Evolutionary conservation across 2,329 filamentous ascomycete species (phyloP).

Genomic region (Tricladium varicosporioides): DNA sequence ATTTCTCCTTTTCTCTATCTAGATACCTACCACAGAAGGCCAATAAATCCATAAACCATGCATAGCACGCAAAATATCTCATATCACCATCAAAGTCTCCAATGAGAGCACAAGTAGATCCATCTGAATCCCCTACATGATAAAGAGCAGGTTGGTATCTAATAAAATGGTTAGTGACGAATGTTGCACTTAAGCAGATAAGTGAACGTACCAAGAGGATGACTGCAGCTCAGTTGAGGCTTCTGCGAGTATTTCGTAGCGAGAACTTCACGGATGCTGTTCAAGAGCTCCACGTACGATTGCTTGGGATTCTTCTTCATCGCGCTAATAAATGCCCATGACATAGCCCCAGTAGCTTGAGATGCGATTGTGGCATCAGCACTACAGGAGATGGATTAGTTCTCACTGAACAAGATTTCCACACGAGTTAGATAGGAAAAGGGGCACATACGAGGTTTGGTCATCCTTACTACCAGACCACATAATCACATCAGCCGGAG

Average conservation of each 20-base stretch:
- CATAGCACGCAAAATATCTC: too few species aligned
- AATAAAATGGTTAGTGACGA: too few species aligned
- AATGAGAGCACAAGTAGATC: too few species aligned
- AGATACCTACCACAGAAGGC: too few species aligned
- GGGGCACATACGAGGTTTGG: slow-evolving; percentile 75
- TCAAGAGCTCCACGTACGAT: slow-evolving; percentile 91
- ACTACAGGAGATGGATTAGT: slow-evolving; percentile 44
- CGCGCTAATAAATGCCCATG: slow-evolving; percentile 89
- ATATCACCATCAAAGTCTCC: too few species aligned
- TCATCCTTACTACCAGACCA: slow-evolving; percentile 94
- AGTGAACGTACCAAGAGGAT: slow-evolving; percentile 50
- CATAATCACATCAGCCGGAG: slow-evolving; percentile 92
- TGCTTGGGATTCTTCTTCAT: slow-evolving; percentile 92
- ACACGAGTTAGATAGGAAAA: slow-evolving; percentile 3
- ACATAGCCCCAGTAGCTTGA: slow-evolving; percentile 96
- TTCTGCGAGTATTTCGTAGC: slow-evolving; percentile 87
- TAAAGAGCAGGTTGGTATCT: too few species aligned
- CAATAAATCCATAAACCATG: too few species aligned
- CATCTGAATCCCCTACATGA: too few species aligned
- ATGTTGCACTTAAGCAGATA: too few species aligned
- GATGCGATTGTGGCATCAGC: slow-evolving; percentile 82
- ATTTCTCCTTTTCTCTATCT: too few species aligned
- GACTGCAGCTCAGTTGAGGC: slow-evolving; percentile 93
- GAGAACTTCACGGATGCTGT: slow-evolving; percentile 90
- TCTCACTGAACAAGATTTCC: too few species aligned